A percentile compares a stretch with the other conserved stretches of the same genome.
phyloP scores from a whole-genome alignment of 2,329 filamentous ascomycete species.

The Phaeosphaeria sp. region DNA sequence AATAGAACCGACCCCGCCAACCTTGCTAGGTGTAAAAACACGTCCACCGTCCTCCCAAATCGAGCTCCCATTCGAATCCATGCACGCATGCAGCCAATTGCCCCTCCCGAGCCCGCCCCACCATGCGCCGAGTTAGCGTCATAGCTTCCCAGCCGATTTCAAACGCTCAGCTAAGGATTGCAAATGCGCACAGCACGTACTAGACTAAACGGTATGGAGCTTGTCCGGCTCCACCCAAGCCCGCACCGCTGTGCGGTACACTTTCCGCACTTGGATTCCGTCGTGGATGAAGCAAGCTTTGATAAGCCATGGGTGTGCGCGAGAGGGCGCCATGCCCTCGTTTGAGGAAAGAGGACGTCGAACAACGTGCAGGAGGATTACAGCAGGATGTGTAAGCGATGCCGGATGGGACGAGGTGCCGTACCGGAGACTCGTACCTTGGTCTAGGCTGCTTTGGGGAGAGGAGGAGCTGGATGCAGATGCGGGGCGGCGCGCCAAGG shows the following conservation, averaged over 20 bases:
- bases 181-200: no score
- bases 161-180: conserved; percentile 21
- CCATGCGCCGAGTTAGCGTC: conserved; percentile 13
- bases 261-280: background rate
- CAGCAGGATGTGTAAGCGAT: conserved; percentile 22
- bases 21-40: no score
- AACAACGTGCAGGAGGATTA: conserved; percentile 6
- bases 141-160: conserved; percentile 7
- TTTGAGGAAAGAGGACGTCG: background rate
- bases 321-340: background rate
- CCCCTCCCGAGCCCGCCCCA: conserved; percentile 1
- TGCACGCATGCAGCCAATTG: conserved; percentile 4
- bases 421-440: no score
- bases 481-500: conserved; percentile 14
- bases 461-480: background rate
- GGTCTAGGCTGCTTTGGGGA: conserved; percentile 14
- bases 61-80: background rate
- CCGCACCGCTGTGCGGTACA: background rate
- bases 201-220: no score
- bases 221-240: background rate
- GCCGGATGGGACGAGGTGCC: background rate
- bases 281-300: background rate
- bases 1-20: conserved; percentile 12
- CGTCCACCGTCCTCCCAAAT: background rate
- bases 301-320: background rate